Base-by-base conservation (phyloP, 2,329 filamentous ascomycete genomes). In the Ascochyta clinopodiicola region DNA sequence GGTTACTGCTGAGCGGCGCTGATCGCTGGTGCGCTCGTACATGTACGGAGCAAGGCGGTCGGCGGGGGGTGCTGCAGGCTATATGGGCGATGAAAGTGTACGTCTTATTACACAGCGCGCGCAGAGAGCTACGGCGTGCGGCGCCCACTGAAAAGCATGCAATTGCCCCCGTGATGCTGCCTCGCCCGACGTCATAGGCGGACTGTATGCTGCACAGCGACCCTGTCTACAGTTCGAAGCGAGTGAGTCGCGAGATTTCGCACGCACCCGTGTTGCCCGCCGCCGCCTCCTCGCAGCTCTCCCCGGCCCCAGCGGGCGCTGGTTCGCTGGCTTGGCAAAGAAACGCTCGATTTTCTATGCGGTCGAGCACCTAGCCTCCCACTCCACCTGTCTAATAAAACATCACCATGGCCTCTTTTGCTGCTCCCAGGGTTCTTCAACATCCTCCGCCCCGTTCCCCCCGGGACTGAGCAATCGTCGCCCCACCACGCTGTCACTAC, bases 371-470 rank as follows among this genome's bases (percentile, higher is more conserved):
- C 52, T 56, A 56, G 52, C 42, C 57, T 47, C 66, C 57, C 66
- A 68, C 66, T 63, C 62, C 65, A 56, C 52, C 52, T 51, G 47
- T 51, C 52, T 56, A 72, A 69, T 68, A 72, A 67, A 66, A 66
- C 72, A 69, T 66, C 70, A 75, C 72, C 72, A 75, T 75, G 71
- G 64, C 63, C 70, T 68, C 69, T 71, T 71, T 71, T 67, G 66
- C 68, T 71, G 71, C 75, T 67, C 67, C 61, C 70, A 78, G 77
- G 77, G 74, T 75, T 64, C 65, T 73, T 70, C 68, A 75, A 65
- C 74, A 72, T 75, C 76, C 77, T 77, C 79, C 79, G 77, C 76
- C 77, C 76, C 77, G 78, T 78, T 77, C 75, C 73, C 78, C 78
- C 75, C 77, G 78, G 78, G 78, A 78, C 75, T 81, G 79, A 81